Evolutionary conservation across 306 rosid genomes (phyloP).

Genomic region (Gillenia trifoliata): DNA sequence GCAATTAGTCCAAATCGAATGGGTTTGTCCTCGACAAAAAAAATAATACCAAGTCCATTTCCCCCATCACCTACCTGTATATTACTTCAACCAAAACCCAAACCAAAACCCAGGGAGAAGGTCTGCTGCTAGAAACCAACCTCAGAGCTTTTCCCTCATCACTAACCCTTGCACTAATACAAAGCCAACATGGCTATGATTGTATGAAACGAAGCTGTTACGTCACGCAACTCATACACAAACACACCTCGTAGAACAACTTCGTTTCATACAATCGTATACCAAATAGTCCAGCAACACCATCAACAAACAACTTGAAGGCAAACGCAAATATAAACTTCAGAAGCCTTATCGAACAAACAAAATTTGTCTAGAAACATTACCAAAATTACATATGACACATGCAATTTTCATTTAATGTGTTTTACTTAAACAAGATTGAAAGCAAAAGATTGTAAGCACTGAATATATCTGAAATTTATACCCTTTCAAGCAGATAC

Average conservation of each 20-base stretch:
- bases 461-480: constrained; percentile 13
- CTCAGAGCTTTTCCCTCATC: not conserved
- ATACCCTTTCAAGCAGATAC: constrained; percentile 84
- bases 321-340: not conserved
- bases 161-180: not conserved
- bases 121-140: too few relatives aligned
- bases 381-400: not conserved
- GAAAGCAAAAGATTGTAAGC: not conserved
- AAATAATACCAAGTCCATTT: too few relatives aligned
- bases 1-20: too few relatives aligned
- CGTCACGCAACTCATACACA: not conserved
- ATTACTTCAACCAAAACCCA: too few relatives aligned
- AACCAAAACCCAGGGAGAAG: too few relatives aligned
- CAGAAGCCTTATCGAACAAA: not conserved
- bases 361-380: not conserved
- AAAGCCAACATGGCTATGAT: not conserved
- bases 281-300: not conserved
- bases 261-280: not conserved
- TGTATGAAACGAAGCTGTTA: not conserved
- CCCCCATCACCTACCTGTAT: too few relatives aligned
- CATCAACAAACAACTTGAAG: not conserved
- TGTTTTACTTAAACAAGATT: not conserved
- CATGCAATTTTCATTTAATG: not conserved
- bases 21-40: too few relatives aligned
- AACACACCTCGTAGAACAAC: not conserved